Conservation (phyloP, 2,329 filamentous ascomycete genomes). For the Ceratocystis colombiana region DNA sequence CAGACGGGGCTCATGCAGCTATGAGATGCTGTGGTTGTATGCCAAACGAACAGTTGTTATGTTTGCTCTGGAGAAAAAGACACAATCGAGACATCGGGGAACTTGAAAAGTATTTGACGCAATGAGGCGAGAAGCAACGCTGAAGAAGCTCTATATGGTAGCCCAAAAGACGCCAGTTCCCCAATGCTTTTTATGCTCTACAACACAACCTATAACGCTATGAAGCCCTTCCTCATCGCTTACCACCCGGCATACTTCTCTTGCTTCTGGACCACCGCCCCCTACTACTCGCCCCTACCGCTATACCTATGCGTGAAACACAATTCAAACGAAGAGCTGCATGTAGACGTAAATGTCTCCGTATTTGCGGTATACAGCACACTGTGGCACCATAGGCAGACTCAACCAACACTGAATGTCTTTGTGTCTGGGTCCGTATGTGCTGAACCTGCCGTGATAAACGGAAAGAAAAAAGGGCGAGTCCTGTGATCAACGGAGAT, state of each 20-base stretch:
- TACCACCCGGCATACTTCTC: neutral
- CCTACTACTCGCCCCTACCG: neutral
- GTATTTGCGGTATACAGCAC: neutral
- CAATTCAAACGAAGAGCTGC: neutral
- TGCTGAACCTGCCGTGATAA: constrained; percentile 1
- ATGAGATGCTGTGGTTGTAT: neutral
- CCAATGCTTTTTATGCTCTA: neutral
- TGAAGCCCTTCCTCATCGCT: neutral
- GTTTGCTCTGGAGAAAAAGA: neutral
- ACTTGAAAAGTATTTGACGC: neutral
- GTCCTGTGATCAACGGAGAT: neutral
- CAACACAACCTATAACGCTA: neutral
- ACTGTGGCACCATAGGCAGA: neutral
- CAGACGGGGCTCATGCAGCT: neutral
- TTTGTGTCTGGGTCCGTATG: constrained; percentile 9
- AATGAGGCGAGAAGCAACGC: neutral
- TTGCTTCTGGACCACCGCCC: neutral
- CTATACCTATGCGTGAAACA: neutral
- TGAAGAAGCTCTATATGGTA: neutral
- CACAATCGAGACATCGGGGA: neutral
- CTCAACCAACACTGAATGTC: constrained; percentile 1
- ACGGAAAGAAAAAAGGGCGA: neutral
- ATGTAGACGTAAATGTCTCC: constrained; percentile 10
- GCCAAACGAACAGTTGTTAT: neutral
- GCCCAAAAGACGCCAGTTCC: too few relatives aligned